Evolutionary conservation across 352 stramenopile species (phyloP), one percentile per base, ranked within the genome.

Genomic region (Phytophthora pinifolia): DNA sequence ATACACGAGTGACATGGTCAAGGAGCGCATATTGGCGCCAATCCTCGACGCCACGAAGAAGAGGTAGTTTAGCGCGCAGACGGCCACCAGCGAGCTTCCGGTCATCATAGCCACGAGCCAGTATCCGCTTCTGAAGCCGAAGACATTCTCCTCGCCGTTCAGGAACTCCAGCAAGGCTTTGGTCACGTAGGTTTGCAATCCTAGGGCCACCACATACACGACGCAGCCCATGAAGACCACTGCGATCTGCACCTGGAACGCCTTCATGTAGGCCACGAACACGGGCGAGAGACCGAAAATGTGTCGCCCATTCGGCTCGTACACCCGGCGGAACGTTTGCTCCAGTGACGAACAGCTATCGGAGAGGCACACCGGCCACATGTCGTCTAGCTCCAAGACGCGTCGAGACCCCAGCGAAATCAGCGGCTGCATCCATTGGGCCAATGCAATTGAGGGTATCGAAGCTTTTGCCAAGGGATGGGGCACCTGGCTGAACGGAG

Each of bases 1-100:
- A 37, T 61, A 81, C 9, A 81, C 65, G 8, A 60, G 30, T 10
- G 72, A 68, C 72, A 81, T 78, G 15, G 60, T 53, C 27, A 78
- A 50, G 2, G 59, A 74, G 9, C 67, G 65, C 54, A 72, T 70
- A 33, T 81, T 78, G 9, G 64, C 43, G 7, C 72, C 72, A 7
- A 74, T 46, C 1, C 69, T 57, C 9, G 62, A 74, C 9, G 66
- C 49, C 5, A 57, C 29, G 42, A 72, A 76, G 48, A 68, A 73
- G 15, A 60, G 31, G 55, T 73, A 78, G 60, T 76, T 71, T 20
- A 72, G 49, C 9, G 44, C 20, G 13, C 59, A 66, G n/a, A 81
- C 60, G 1, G 56, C 62, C 20, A 60, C 53, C 0, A 75, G 33
- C 4, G 62, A 68, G 14, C 51, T 56, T 4, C 48, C 20, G 3